These are phyloP conservation scores for Artemisia annua DNA, from an alignment of 129 eudicot genomes.

Conservation along the genomic window DNA sequence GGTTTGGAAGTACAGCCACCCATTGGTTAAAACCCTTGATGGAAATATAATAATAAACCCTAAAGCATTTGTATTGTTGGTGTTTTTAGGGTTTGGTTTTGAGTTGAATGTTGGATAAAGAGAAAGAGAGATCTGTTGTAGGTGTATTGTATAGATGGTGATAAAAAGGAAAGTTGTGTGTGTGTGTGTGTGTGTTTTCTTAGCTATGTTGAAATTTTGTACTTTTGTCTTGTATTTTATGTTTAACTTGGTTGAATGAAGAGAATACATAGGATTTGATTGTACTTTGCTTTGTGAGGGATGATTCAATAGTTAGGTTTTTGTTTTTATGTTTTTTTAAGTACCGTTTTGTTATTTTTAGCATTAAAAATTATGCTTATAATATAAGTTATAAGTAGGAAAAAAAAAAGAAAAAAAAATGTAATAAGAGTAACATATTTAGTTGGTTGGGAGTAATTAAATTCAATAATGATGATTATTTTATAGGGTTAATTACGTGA, in stretches of 20 bases:
- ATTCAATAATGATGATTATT: no score
- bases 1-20: conserved; percentile 68
- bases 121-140: conserved; percentile 18
- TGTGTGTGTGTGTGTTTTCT: conserved; percentile 15
- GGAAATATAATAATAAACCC: no score
- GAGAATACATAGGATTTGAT: neutral
- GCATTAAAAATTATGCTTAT: no score
- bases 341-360: no score
- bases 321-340: no score
- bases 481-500: no score
- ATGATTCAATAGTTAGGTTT: no score
- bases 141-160: conserved; percentile 11
- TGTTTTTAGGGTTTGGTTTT: conserved; percentile 40
- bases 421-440: no score
- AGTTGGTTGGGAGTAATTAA: no score
- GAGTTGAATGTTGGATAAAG: conserved; percentile 30
- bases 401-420: no score
- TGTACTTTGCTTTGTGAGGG: neutral
- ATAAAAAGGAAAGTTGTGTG: conserved; percentile 38
- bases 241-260: no score
- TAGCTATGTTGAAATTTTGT: conserved; percentile 27
- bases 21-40: conserved; percentile 26
- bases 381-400: no score
- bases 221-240: conserved; percentile 1
- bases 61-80: neutral